Percentiles rank a stretch among this genome's conserved stretches.
These are phyloP conservation scores for Penicillium cataractarum DNA, from an alignment of 495 filamentous ascomycete genomes.

Conservation along the genomic window DNA sequence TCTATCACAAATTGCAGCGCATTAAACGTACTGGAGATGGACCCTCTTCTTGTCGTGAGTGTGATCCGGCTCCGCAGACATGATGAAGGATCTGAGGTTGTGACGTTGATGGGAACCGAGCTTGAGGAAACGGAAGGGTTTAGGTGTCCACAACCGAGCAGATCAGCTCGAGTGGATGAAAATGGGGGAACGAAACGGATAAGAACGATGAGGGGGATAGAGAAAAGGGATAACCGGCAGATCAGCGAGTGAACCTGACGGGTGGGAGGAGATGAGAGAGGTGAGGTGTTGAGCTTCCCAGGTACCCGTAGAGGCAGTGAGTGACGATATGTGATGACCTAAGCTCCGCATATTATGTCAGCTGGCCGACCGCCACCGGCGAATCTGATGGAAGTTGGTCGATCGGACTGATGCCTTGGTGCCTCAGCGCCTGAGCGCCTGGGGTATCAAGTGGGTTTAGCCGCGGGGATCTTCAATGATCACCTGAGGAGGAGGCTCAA, in stretches of 20 bases:
- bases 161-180: slow-evolving; percentile 11
- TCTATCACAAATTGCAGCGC: slow-evolving; percentile 5
- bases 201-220: slow-evolving; percentile 25
- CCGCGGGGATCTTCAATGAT: neutral
- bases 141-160: slow-evolving; percentile 23
- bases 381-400: slow-evolving; percentile 49
- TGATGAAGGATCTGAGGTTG: slow-evolving; percentile 30
- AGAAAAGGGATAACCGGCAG: slow-evolving; percentile 22
- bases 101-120: slow-evolving; percentile 30
- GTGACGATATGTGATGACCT: slow-evolving; percentile 52
- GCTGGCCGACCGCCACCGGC: slow-evolving; percentile 34
- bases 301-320: slow-evolving; percentile 35
- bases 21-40: slow-evolving; percentile 75
- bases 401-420: slow-evolving; percentile 35
- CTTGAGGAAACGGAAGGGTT: slow-evolving; percentile 24
- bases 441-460: slow-evolving; percentile 5
- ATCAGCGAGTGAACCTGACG: slow-evolving; percentile 25
- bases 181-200: slow-evolving; percentile 1
- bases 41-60: slow-evolving; percentile 79
- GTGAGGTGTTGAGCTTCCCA: slow-evolving; percentile 36
- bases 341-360: slow-evolving; percentile 38
- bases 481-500: slow-evolving; percentile 2
- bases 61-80: slow-evolving; percentile 70
- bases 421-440: neutral
- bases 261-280: slow-evolving; percentile 27